Base-by-base conservation (phyloP, 164 flowering plant genomes). In the Magnolia changhungtana region DNA sequence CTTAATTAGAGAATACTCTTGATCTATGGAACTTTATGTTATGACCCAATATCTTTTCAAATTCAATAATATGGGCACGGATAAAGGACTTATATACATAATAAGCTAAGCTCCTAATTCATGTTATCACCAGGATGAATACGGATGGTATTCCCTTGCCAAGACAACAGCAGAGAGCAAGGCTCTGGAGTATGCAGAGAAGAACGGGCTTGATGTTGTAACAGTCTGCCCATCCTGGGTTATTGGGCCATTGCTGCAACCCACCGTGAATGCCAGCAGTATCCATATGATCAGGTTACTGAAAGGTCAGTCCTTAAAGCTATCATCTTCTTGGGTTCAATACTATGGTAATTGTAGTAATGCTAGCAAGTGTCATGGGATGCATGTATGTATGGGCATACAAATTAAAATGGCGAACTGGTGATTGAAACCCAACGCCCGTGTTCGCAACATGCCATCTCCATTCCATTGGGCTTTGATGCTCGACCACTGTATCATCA, bases 221-320 rank as follows among this genome's bases (percentile, higher is more conserved):
- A 72, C 90, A 2, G 82, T 89, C 52, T 85, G 87, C 61, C 95
- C 95, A 8, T 51, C 84, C 21, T 67, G 81, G 65, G 80, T 87
- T 29, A 6, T 86, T 0, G 92, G 95, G n/a, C 90, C 92, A 16
- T 78, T 88, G 83, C 77, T 89, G 78, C 95, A 91, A 73, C 29
- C 86, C 18, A 75, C 86, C 19, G 11, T 84, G 73, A 89, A 89
- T 72, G 58, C 87, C 19, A 89, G 90, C 76, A 88, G 84, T 70
- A 20, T 76, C 61, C 24, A 71, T 74, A 81, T 89, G 8, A 61
- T 84, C 76, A 79, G 72, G 66, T 69, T 89, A 58, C 50, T 87
- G 81, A 86, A 81, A 86, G 91, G 91, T 86, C 49, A 19, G n/a
- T 70, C 23, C 18, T 49, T 5, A 50, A 16, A 16, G 10, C 16